Conservation (phyloP, 2,329 filamentous ascomycete species). For the Penicillium frequentans region DNA sequence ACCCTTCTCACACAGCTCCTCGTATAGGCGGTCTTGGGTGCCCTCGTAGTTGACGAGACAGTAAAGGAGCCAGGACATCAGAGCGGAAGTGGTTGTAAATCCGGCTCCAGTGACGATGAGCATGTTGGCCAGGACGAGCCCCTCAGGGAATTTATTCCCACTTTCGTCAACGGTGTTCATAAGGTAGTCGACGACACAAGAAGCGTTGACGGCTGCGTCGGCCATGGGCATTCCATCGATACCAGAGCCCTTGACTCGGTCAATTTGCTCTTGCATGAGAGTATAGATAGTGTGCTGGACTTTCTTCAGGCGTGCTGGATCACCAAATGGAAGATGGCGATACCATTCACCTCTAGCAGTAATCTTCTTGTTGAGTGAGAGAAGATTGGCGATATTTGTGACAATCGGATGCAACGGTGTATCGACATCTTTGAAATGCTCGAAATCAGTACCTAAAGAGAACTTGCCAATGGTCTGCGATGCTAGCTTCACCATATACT, state of each 20-base stretch:
- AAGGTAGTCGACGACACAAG: constrained; percentile 47
- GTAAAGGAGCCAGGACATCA: constrained; percentile 61
- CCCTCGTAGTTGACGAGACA: constrained; percentile 54
- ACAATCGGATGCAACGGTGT: constrained; percentile 55
- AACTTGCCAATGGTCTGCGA: constrained; percentile 48
- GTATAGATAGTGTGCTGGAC: neutral
- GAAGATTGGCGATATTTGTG: constrained; percentile 48
- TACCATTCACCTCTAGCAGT: constrained; percentile 59
- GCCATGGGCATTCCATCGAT: constrained; percentile 1
- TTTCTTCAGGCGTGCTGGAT: constrained; percentile 33
- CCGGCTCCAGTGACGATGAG: constrained; percentile 58
- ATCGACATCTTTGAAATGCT: constrained; percentile 46
- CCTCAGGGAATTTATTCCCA: constrained; percentile 54
- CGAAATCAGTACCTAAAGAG: constrained; percentile 45
- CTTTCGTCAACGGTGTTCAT: constrained; percentile 55
- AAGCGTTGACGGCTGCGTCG: neutral
- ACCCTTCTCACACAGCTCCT: constrained; percentile 56
- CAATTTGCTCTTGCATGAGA: neutral
- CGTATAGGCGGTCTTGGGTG: constrained; percentile 57
- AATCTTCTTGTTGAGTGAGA: constrained; percentile 61
- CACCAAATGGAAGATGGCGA: constrained; percentile 57
- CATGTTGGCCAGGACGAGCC: constrained; percentile 41
- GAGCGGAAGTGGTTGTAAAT: constrained; percentile 60
- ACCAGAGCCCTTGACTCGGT: constrained; percentile 35
- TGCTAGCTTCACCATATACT: constrained; percentile 52